Conservation (phyloP, 2,329 filamentous ascomycete genomes). For the Eutypa lata region DNA sequence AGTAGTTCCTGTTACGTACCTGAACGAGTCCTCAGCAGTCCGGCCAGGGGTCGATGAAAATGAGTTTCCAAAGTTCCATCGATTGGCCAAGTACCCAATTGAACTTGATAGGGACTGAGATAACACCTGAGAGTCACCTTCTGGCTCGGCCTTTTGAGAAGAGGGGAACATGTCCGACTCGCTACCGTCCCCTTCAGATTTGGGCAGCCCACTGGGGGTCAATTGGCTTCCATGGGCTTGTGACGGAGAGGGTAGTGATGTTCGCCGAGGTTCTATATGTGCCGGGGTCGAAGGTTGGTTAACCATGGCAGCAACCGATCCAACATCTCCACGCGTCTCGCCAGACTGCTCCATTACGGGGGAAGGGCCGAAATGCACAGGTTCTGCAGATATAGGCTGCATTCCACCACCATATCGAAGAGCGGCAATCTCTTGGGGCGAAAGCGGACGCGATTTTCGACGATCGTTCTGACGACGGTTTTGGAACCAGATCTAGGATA, state of each 20-base stretch:
- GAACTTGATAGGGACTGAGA: constrained; percentile 42
- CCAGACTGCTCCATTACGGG: constrained; percentile 12
- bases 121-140: constrained; percentile 19
- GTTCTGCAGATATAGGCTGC: constrained; percentile 48
- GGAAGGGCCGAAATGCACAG: constrained; percentile 19
- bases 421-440: constrained; percentile 70
- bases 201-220: constrained; percentile 4
- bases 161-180: constrained; percentile 18
- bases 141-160: constrained; percentile 18
- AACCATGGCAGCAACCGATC: constrained; percentile 13
- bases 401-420: constrained; percentile 52
- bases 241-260: constrained; percentile 19
- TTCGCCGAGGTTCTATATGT: constrained; percentile 16
- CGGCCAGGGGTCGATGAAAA: constrained; percentile 43
- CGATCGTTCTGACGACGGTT: constrained; percentile 91
- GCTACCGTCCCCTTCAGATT: constrained; percentile 10
- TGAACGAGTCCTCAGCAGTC: constrained; percentile 40
- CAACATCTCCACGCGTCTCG: constrained; percentile 9
- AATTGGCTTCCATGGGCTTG: constrained; percentile 3
- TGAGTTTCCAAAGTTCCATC: constrained; percentile 53
- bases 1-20: constrained; percentile 32
- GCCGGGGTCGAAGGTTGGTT: constrained; percentile 14
- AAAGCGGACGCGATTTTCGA: constrained; percentile 79
- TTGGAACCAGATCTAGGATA: constrained; percentile 90
- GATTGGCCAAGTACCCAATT: constrained; percentile 51